Evolutionary conservation across 768 basidiomycete genomes (phyloP).

Genomic region (Hortiboletus campestris): DNA sequence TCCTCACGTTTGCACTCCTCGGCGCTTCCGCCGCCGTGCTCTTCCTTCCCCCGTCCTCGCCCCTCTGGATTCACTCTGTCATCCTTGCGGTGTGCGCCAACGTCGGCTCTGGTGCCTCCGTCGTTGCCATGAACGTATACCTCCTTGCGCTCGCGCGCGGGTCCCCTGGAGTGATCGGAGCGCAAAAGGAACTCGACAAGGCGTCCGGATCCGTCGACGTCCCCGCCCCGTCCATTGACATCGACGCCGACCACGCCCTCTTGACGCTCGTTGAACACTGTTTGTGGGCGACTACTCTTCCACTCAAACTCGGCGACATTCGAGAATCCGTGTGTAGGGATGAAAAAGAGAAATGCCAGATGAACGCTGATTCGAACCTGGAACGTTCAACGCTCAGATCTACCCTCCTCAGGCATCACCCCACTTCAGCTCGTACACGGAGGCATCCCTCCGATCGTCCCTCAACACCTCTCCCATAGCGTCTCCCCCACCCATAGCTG

Average conservation of each 20-base stretch:
- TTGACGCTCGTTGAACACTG: too few species aligned
- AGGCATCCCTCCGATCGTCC: too few species aligned
- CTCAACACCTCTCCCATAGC: too few species aligned
- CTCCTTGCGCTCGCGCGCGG: conserved; percentile 71
- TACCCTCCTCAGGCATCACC: too few species aligned
- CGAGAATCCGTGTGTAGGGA: too few species aligned
- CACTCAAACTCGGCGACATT: too few species aligned
- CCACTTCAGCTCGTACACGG: too few species aligned
- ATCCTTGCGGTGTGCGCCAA: conserved; percentile 76
- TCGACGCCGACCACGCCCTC: conserved; percentile 4
- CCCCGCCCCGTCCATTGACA: conserved; percentile 20
- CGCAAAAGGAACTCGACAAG: conserved; percentile 33
- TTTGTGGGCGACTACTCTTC: too few species aligned
- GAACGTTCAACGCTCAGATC: too few species aligned
- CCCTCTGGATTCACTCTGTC: conserved; percentile 67
- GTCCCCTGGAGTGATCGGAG: conserved; percentile 53
- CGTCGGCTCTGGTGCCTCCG: conserved; percentile 80
- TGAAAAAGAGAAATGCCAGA: too few species aligned
- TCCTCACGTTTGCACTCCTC: conserved; percentile 69
- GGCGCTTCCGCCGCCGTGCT: conserved; percentile 67
- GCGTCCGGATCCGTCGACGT: conserved; percentile 10
- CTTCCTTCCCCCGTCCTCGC: conserved; percentile 72
- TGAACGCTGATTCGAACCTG: too few species aligned
- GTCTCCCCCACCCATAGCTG: too few species aligned
- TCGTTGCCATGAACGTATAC: conserved; percentile 91